A percentile compares a stretch with the other conserved stretches of the same genome.
These are phyloP conservation scores for Teunomyces cretensis DNA, from an alignment of 805 yeast species.

Conservation along the genomic window DNA sequence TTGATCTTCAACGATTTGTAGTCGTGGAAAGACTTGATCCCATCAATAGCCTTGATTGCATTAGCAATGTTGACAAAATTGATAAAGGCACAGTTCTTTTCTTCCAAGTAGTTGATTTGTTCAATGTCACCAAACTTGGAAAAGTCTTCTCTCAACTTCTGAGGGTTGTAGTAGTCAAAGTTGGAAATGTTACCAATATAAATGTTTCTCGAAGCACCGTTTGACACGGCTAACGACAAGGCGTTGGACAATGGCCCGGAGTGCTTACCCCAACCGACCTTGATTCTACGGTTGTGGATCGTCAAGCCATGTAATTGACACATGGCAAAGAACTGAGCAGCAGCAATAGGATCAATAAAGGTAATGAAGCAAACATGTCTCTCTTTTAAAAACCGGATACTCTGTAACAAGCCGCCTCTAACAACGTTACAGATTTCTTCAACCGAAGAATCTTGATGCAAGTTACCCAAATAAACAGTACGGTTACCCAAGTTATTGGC, in stretches of 20 bases:
- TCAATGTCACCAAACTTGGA: constrained; percentile 89
- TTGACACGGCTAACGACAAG: constrained; percentile 82
- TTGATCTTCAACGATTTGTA: constrained; percentile 68
- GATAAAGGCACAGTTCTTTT: constrained; percentile 85
- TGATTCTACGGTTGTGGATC: constrained; percentile 80
- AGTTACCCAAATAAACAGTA: constrained; percentile 86
- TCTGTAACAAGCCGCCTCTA: constrained; percentile 89
- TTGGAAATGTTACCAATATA: constrained; percentile 72
- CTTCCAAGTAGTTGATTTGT: constrained; percentile 84
- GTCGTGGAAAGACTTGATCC: constrained; percentile 72
- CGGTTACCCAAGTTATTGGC: constrained; percentile 89
- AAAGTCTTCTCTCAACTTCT: constrained; percentile 69
- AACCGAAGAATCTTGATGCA: constrained; percentile 82
- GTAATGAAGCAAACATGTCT: constrained; percentile 93
- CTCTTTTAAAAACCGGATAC: constrained; percentile 75
- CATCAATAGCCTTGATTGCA: constrained; percentile 91
- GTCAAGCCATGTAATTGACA: constrained; percentile 86
- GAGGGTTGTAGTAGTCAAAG: constrained; percentile 51
- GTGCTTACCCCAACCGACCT: constrained; percentile 98
- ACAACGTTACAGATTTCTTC: constrained; percentile 96
- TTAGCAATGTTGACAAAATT: constrained; percentile 88
- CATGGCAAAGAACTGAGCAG: constrained; percentile 96
- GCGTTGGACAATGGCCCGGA: constrained; percentile 90
- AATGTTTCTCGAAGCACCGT: constrained; percentile 92
- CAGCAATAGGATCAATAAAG: constrained; percentile 94